phyloP scores from a whole-genome alignment of 352 stramenopile genomes.

The Aphanomyces euteiches region DNA sequence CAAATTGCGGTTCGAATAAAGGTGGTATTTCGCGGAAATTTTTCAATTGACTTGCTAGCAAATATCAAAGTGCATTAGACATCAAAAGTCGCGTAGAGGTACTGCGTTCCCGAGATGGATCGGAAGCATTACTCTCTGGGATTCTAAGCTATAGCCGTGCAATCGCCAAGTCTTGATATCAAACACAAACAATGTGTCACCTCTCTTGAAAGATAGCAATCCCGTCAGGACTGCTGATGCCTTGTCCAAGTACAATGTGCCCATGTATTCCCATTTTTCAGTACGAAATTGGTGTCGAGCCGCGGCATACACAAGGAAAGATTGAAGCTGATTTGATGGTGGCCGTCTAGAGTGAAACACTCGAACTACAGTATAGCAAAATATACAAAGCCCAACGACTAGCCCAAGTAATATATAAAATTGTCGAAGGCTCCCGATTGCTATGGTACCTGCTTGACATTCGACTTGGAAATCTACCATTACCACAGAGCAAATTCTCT shows the following conservation, averaged over 20 bases:
- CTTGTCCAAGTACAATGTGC: constrained; percentile 14
- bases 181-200: constrained; percentile 1
- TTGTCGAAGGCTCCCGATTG: not conserved
- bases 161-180: constrained; percentile 28
- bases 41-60: too few relatives aligned
- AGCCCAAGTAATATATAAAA: constrained; percentile 1
- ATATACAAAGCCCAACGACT: not conserved
- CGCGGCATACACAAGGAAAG: constrained; percentile 10
- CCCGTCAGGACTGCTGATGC: constrained; percentile 18
- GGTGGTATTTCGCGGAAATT: too few relatives aligned
- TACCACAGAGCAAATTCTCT: not conserved
- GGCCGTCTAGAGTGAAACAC: not conserved
- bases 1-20: too few relatives aligned
- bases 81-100: not conserved
- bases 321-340: constrained; percentile 7
- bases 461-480: not conserved
- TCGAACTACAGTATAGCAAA: not conserved
- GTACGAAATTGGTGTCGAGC: constrained; percentile 15
- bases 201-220: constrained; percentile 6
- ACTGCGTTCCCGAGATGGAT: not conserved
- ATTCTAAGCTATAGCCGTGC: not conserved
- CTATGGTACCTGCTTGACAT: not conserved
- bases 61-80: too few relatives aligned
- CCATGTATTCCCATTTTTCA: not conserved
- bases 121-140: not conserved